Evolutionary conservation across 371 early-diverging fungal genomes (phyloP).

Genomic region (Syncephalastrum contaminatum): DNA sequence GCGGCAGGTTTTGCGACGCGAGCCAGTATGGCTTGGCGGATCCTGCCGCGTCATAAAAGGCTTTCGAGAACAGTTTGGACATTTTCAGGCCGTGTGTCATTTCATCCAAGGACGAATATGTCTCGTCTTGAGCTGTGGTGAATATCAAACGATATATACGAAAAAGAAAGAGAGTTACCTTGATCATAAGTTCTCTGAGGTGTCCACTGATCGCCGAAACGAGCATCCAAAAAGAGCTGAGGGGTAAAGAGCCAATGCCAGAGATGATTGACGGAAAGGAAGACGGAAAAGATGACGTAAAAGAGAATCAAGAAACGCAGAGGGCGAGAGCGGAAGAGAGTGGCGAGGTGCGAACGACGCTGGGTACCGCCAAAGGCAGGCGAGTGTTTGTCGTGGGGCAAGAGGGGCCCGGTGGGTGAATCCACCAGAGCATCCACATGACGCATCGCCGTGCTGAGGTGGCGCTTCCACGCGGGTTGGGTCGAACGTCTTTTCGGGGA

Average conservation of each 20-base stretch:
- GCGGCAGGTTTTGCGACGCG: constrained; percentile 22
- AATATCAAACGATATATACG: no score
- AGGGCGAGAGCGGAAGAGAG: constrained; percentile 22
- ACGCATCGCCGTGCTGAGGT: constrained; percentile 1
- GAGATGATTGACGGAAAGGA: constrained; percentile 38
- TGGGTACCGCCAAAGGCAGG: constrained; percentile 42
- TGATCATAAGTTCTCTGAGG: constrained; percentile 45
- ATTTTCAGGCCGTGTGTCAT: constrained; percentile 48
- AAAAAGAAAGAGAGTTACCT: no score
- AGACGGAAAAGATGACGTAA: constrained; percentile 43
- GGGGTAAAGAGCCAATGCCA: constrained; percentile 30
- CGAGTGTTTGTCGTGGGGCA: constrained; percentile 43
- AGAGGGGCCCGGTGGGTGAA: constrained; percentile 29
- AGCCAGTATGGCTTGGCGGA: constrained; percentile 42
- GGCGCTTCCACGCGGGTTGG: constrained; percentile 10
- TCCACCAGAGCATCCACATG: constrained; percentile 13
- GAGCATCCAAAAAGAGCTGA: constrained; percentile 9
- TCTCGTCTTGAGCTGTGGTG: constrained; percentile 20
- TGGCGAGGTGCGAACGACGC: constrained; percentile 15
- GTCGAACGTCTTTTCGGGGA: background rate
- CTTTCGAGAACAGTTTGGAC: constrained; percentile 45
- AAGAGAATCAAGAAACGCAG: constrained; percentile 34
- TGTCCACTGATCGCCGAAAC: constrained; percentile 31
- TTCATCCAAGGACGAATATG: constrained; percentile 34
- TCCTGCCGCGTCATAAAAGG: constrained; percentile 35